A percentile compares a stretch with the other conserved stretches of the same genome.
Conservation (phyloP, 1,139 yeast genomes). For the Kurtzmaniella quercitrusa region DNA sequence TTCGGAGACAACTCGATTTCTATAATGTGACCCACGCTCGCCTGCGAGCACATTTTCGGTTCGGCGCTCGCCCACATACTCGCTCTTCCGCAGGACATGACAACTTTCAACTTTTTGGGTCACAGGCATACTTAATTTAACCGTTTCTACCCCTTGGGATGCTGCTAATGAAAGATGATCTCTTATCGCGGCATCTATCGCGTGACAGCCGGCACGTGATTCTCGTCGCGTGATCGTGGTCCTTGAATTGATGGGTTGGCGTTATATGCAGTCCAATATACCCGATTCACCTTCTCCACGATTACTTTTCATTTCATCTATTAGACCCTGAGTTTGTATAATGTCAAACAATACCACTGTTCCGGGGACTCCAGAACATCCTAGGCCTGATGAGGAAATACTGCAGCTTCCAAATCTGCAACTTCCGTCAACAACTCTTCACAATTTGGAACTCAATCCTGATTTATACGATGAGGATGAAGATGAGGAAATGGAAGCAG, state of each 20-base stretch:
- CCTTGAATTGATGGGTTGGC: no score
- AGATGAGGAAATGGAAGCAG: constrained; percentile 15
- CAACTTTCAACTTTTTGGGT: neutral
- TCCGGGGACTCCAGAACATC: constrained; percentile 48
- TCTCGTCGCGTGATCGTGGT: neutral
- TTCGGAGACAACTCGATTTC: neutral
- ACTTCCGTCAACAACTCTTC: constrained; percentile 15
- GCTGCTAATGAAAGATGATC: neutral
- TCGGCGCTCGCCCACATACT: neutral
- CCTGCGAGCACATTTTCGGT: neutral
- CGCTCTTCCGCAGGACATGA: neutral
- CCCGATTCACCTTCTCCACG: neutral
- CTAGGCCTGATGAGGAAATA: constrained; percentile 43
- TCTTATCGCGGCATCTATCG: neutral
- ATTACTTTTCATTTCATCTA: neutral
- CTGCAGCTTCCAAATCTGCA: constrained; percentile 27
- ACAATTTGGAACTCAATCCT: constrained; percentile 38
- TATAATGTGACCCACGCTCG: neutral
- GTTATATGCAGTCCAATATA: neutral
- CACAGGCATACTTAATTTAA: neutral
- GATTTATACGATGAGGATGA: constrained; percentile 32
- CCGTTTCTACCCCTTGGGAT: neutral
- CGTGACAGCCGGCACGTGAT: neutral
- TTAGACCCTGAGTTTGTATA: no score
- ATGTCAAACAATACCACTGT: constrained; percentile 2